Evolutionary conservation across 2,329 filamentous ascomycete species (phyloP).

Genomic region (Nemania diffusa): DNA sequence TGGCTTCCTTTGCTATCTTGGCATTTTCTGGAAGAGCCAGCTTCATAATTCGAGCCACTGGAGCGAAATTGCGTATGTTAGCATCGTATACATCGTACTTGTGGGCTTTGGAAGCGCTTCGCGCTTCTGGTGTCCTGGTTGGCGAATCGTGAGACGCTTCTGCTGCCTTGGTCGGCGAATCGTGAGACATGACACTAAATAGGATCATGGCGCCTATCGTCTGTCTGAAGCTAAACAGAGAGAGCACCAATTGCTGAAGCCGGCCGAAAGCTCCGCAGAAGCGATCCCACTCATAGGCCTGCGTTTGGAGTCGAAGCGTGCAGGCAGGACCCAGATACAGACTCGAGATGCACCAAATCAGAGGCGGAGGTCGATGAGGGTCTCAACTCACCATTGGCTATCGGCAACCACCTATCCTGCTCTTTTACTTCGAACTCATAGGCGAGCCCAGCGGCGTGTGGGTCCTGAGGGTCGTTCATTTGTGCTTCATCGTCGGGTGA

Average conservation of each 20-base stretch:
- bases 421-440: conserved; percentile 99
- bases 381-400: conserved; percentile 96
- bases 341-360: conserved; percentile 64
- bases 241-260: conserved; percentile 50
- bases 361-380: conserved; percentile 50
- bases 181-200: conserved; percentile 65
- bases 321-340: conserved; percentile 50
- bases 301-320: conserved; percentile 43
- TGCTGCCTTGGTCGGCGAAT: conserved; percentile 63
- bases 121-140: conserved; percentile 61
- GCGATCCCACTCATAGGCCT: conserved; percentile 58
- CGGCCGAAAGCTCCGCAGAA: conserved; percentile 56
- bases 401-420: conserved; percentile 98
- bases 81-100: conserved; percentile 74
- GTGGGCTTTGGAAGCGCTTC: conserved; percentile 59
- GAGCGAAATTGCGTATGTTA: conserved; percentile 93
- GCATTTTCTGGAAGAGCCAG: conserved; percentile 96
- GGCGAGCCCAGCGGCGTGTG: conserved; percentile 78
- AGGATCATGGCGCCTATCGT: conserved; percentile 51
- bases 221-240: conserved; percentile 55
- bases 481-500: conserved; percentile 93
- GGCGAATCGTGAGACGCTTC: conserved; percentile 61
- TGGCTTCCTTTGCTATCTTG: conserved; percentile 98
- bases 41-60: conserved; percentile 99
- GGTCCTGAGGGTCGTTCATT: conserved; percentile 88